phyloP scores from a whole-genome alignment of 202 grass and related monocot species.

The Carex sylvatica region DNA sequence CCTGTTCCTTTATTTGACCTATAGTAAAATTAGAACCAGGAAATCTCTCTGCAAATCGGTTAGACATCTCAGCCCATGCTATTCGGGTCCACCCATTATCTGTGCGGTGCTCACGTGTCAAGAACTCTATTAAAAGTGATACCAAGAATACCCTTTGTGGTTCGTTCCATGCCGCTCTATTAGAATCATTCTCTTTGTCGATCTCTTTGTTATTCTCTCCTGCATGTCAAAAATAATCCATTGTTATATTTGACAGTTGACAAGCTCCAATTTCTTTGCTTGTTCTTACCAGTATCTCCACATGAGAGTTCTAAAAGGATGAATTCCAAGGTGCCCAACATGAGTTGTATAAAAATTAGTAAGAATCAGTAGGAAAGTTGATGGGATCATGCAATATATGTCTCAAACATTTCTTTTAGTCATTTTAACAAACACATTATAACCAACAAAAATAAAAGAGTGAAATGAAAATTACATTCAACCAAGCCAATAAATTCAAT shows the following conservation, averaged over 20 bases:
- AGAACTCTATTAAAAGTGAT: background rate
- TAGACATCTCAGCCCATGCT: slow-evolving; percentile 3
- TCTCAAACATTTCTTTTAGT: background rate
- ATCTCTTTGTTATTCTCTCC: background rate
- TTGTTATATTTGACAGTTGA: background rate
- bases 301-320: background rate
- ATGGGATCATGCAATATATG: background rate
- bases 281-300: background rate
- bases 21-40: background rate
- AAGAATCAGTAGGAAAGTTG: background rate
- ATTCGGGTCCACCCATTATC: slow-evolving; percentile 10
- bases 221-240: background rate
- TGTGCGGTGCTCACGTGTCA: background rate
- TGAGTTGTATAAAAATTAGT: background rate
- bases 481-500: background rate
- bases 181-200: background rate
- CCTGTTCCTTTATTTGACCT: slow-evolving; percentile 14
- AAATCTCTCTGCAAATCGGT: slow-evolving; percentile 12
- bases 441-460: background rate
- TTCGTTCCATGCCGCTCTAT: slow-evolving; percentile 19
- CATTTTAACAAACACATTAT: background rate
- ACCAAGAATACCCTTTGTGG: slow-evolving; percentile 20
- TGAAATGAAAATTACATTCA: background rate
- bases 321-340: background rate
- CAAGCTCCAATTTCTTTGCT: background rate